Evolutionary conservation across 1,139 yeast genomes (phyloP), one percentile per base, ranked within the genome.

Genomic region (Geotrichum histeridarum): DNA sequence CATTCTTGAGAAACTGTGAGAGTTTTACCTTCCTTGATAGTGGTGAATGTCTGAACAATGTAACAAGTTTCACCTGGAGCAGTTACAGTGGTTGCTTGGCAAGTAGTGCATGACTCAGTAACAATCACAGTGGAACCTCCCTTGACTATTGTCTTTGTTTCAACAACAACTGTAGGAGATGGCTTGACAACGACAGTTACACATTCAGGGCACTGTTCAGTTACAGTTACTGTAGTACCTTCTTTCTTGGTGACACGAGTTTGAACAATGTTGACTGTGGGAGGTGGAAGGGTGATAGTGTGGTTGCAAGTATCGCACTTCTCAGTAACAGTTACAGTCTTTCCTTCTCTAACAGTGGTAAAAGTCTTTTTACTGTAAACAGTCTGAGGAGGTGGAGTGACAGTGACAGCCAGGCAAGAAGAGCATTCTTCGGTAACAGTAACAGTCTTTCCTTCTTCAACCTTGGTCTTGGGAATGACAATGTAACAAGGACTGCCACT

Each of bases 41-140:
- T 32, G 6, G 54, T 52, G 32, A 22, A 41, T 8, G 51, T 52
- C 31, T 52, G 44, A 17, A 52, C 48, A 17, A 52, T 42, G 43
- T 47, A 47, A 11, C 51, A 35, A 32, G 51, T 52, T 1, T 7
- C 38, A 32, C 30, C 49, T 1, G 50, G 45, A 18, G 50, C 31
- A 32, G 54, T 37, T 27, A 45, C 22, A 8, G 44, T 41, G 18
- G 35, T 35, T 22, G 6, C 42, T 8, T 36, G 42, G 41, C 42
- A 43, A 15, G 42, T 27, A 36, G 49, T 36, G 42, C 42, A 36
- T 2, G 33, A 14, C 35, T 36, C 33, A n/a, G 49, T 46, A 42
- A 36, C 18, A 22, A 46, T 33, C 8, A 30, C 42, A n/a, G 49
- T 18, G 36, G 42, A 22, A 17, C 53, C 52, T n/a, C 30, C 15